A percentile compares a stretch with the other conserved stretches of the same genome.
phyloP scores from a whole-genome alignment of 208 protist genomes.

The Borovskyia barvae region DNA sequence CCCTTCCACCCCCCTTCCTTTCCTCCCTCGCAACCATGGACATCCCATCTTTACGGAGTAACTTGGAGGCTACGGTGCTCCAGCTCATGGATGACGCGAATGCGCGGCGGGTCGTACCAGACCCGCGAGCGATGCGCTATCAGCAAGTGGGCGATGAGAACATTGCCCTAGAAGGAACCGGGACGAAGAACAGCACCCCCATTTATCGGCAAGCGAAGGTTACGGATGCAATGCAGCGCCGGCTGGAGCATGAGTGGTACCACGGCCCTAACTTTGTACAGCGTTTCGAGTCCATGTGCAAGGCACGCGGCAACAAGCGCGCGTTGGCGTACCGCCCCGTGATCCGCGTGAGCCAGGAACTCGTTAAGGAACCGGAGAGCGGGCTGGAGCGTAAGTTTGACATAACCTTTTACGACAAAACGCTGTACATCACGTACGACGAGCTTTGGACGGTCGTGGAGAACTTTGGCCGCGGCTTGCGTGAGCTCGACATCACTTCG shows the following conservation, averaged over 20 bases:
- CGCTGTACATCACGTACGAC: slow-evolving; percentile 47
- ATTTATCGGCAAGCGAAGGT: slow-evolving; percentile 40
- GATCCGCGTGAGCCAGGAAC: slow-evolving; percentile 38
- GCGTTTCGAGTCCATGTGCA: slow-evolving; percentile 39
- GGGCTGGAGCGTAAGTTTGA: slow-evolving; percentile 48
- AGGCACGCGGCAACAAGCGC: slow-evolving; percentile 11
- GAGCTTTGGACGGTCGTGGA: slow-evolving; percentile 54
- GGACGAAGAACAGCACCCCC: slow-evolving; percentile 31
- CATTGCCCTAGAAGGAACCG: slow-evolving; percentile 14
- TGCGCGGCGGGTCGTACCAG: slow-evolving; percentile 24
- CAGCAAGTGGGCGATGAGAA: slow-evolving; percentile 19
- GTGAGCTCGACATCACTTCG: slow-evolving; percentile 33
- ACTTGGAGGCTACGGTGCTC: slow-evolving; percentile 44
- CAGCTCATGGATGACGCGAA: slow-evolving; percentile 44
- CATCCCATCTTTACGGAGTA: slow-evolving; percentile 13
- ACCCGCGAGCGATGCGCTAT: slow-evolving; percentile 28
- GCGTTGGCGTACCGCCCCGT: slow-evolving; percentile 61
- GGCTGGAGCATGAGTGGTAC: slow-evolving; percentile 35
- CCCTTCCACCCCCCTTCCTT: no score
- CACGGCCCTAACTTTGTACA: slow-evolving; percentile 44
- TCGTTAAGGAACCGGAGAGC: slow-evolving; percentile 40
- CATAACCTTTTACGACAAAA: slow-evolving; percentile 44
- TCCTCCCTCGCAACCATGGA: slow-evolving; percentile 14
- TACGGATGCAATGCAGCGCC: slow-evolving; percentile 45
- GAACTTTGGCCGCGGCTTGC: slow-evolving; percentile 54